Evolutionary conservation across 106 monocot species (phyloP).

Genomic region (Dactylorhiza incarnata): DNA sequence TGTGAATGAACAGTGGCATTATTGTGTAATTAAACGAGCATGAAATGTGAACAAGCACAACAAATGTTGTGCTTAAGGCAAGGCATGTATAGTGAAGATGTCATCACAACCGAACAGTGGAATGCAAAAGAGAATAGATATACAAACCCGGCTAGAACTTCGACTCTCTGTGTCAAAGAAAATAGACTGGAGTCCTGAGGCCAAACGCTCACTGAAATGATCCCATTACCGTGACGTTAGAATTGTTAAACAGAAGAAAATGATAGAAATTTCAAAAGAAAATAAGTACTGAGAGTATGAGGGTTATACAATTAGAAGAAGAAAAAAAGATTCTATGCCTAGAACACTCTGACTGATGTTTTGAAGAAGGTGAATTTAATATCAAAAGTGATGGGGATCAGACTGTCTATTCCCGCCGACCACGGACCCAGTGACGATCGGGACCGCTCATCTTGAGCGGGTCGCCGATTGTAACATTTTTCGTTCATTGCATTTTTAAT

Average conservation of each 20-base stretch:
- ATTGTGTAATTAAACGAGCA: not conserved
- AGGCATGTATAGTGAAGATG: not conserved
- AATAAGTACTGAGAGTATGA: not conserved
- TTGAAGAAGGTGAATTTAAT: conserved; percentile 1
- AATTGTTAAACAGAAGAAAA: not conserved
- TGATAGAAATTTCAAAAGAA: not conserved
- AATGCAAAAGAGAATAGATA: not conserved
- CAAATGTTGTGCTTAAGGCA: not conserved
- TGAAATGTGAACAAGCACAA: conserved; percentile 1
- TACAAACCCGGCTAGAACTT: conserved; percentile 79
- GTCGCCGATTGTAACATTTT: no score
- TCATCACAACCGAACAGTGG: not conserved
- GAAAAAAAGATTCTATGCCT: not conserved
- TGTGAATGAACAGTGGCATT: not conserved
- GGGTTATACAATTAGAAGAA: not conserved
- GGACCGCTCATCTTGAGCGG: no score
- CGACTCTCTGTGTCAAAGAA: conserved; percentile 60
- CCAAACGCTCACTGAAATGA: conserved; percentile 62
- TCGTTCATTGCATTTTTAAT: no score
- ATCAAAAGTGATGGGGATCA: not conserved
- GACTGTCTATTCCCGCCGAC: no score
- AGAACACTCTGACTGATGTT: not conserved
- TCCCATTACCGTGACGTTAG: conserved; percentile 7
- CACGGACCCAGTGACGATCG: no score
- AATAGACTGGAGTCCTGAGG: conserved; percentile 47